A percentile compares a stretch with the other conserved stretches of the same genome.
phyloP scores from a whole-genome alignment of 306 rosid species.

The Vicia villosa region DNA sequence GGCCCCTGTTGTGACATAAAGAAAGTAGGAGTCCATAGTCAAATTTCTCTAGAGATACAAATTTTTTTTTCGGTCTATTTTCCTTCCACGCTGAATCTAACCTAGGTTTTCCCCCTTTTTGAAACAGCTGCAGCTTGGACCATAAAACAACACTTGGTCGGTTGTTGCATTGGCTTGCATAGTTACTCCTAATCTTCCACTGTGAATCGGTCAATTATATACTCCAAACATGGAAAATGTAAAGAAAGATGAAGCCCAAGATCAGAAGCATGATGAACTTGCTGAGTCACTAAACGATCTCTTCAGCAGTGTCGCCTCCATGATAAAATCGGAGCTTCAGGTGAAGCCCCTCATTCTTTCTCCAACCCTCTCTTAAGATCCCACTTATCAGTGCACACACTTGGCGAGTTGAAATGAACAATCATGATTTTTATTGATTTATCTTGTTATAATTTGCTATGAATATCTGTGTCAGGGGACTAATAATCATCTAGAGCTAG shows the following conservation, averaged over 20 bases:
- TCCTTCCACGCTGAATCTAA: neutral
- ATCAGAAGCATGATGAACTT: constrained; percentile 51
- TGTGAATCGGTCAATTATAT: neutral
- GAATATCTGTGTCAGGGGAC: constrained; percentile 55
- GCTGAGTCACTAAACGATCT: constrained; percentile 71
- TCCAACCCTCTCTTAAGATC: constrained; percentile 11
- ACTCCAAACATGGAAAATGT: constrained; percentile 39
- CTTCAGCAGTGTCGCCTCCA: constrained; percentile 69
- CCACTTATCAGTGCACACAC: neutral
- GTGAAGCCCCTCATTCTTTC: constrained; percentile 42
- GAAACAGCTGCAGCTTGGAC: constrained; percentile 14
- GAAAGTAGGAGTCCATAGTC: neutral
- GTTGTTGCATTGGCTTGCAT: neutral
- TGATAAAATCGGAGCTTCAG: constrained; percentile 87
- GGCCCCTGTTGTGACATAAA: too few species aligned
- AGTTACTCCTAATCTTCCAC: neutral
- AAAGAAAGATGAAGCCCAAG: constrained; percentile 39
- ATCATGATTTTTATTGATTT: neutral
- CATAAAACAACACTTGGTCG: constrained; percentile 1
- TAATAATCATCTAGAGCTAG: constrained; percentile 70
- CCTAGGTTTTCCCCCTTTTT: neutral
- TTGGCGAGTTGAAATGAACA: neutral
- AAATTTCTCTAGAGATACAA: neutral
- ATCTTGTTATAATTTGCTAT: neutral
- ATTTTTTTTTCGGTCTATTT: neutral